phyloP scores from a whole-genome alignment of 108 stramenopile species.

The Aureococcus anophagefferens region DNA sequence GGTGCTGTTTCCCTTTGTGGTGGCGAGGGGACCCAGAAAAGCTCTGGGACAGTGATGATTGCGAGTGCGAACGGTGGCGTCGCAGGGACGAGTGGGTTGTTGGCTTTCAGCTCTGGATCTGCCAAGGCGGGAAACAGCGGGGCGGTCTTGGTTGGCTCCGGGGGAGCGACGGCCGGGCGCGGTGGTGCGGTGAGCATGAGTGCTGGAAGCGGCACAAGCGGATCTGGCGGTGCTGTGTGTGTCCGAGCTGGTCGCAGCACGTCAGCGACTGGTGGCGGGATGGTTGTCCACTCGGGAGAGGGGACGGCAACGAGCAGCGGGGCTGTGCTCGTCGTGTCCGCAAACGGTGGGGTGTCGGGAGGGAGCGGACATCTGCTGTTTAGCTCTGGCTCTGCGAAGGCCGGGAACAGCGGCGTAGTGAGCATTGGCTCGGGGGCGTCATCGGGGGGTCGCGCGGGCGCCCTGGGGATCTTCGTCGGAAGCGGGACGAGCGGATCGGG shows the following conservation, averaged over 20 bases:
- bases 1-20: background rate
- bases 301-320: conserved; percentile 4
- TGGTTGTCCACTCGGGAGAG: background rate
- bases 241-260: background rate
- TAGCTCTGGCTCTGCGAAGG: background rate
- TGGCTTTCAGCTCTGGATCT: background rate
- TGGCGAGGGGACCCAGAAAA: background rate
- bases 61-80: background rate
- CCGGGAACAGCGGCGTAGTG: conserved; percentile 10
- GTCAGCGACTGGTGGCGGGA: background rate
- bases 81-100: background rate
- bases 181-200: background rate
- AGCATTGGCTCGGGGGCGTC: too few relatives aligned
- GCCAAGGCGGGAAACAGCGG: background rate
- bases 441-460: too few relatives aligned
- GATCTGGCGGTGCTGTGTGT: background rate
- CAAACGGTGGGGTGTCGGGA: background rate
- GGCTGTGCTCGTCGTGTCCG: background rate
- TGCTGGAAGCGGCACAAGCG: background rate
- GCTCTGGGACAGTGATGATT: background rate
- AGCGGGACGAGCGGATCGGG: too few relatives aligned
- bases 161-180: background rate
- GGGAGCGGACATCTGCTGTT: background rate
- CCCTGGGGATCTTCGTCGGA: too few relatives aligned
- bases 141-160: background rate